These are phyloP conservation scores for Striga asiatica DNA, from an alignment of 257 asterid genomes.

Conservation along the genomic window DNA sequence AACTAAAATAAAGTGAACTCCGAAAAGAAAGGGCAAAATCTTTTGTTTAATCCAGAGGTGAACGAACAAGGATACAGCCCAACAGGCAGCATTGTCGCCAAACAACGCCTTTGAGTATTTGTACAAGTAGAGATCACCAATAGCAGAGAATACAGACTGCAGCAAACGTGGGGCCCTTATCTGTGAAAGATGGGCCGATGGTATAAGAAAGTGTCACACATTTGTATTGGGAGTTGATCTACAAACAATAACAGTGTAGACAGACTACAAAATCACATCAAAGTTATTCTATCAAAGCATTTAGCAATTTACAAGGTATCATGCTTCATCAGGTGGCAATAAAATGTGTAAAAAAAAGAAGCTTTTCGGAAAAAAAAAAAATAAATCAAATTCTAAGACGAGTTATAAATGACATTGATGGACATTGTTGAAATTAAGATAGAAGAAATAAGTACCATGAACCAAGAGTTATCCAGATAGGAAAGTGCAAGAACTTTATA, in stretches of 20 bases:
- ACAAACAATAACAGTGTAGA: background rate
- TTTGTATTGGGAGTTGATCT: background rate
- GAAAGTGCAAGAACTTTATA: constrained; percentile 66
- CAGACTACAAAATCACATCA: background rate
- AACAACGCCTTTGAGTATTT: constrained; percentile 56
- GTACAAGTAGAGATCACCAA: constrained; percentile 75
- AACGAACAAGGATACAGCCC: constrained; percentile 80
- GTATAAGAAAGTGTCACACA: no score
- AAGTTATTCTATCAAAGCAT: no score
- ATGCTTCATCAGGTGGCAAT: no score
- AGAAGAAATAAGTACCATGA: constrained; percentile 59
- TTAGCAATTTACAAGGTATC: no score
- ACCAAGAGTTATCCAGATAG: constrained; percentile 64
- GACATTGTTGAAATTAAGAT: background rate
- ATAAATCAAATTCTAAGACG: no score
- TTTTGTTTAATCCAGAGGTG: no score
- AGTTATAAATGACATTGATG: no score
- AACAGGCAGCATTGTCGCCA: constrained; percentile 49
- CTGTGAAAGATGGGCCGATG: constrained; percentile 26
- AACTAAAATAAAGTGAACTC: background rate
- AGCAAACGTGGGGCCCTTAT: constrained; percentile 70
- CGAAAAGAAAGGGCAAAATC: no score
- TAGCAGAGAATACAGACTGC: constrained; percentile 69
- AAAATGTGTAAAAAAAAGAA: no score
- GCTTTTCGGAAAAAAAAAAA: no score